Base-by-base conservation (phyloP, 179 eudicot species). In the Actinidia arguta region DNA sequence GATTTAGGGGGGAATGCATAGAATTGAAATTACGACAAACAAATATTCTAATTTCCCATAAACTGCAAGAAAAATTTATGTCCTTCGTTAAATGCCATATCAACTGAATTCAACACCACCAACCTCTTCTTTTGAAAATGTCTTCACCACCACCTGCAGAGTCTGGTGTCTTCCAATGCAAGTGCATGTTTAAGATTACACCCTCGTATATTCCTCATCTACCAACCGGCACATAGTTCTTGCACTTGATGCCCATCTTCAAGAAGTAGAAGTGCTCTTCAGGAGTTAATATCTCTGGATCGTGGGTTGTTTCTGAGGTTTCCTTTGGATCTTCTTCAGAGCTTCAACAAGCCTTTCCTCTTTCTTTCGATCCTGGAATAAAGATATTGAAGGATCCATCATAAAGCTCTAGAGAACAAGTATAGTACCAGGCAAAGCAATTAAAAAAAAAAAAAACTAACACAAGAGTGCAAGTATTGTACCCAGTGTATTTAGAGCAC, bases 151-250 rank as follows among this genome's bases (percentile, higher is more conserved):
- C 61, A 96, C 99, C 83, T 93, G 87, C 56, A 96, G 85, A 27
- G 98, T 96, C 82, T 96, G 98, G 88, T 96, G 99, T 96, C 87
- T 96, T 96, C 98, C 99, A 96, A 79, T 96, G 99, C 87, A 96
- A 89, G 85, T 96, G 99, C 99, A 95, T 96, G 88, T 96, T 96
- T 56, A 96, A 87, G 81, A 96, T 93, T 50, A 96, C 99, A 62
- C 99, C 99, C 81, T 93, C 95, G 89, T 92, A 96, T 73, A 96
- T 89, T 72, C 99, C 99, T 58, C 99, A 85, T 80, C 98, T 88
- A 74, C 99, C 98, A 39, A 96, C 90, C 10, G 99, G 98, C 24
- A 96, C 98, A 81, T 96, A 96, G 80, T 96, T 93, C 88, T 93
- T 95, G 90, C 92, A 80, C 84, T 96, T 96, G 22, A 89, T 85